Percentiles rank a stretch among this genome's conserved stretches.
Conservation (phyloP, 495 filamentous ascomycete species). For the Podospora pseudopauciseta region DNA sequence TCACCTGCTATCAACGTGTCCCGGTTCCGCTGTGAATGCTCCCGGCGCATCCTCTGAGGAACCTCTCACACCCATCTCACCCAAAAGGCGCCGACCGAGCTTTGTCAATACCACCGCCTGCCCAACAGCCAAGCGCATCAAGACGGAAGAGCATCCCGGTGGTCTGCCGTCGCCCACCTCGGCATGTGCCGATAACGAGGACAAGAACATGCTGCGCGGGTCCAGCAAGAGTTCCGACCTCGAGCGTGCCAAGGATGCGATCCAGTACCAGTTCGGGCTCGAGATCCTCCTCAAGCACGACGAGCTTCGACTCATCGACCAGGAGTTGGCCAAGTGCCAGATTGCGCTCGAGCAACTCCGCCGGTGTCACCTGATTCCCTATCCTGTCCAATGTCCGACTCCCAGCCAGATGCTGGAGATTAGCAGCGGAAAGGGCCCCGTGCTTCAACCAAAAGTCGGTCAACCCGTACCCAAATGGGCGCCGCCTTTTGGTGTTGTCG, state of each 20-base stretch:
- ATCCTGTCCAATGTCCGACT: constrained; percentile 61
- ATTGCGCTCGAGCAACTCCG: constrained; percentile 92
- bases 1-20: constrained; percentile 18
- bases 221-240: constrained; percentile 20
- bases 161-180: constrained; percentile 33
- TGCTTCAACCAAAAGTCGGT: constrained; percentile 54
- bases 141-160: constrained; percentile 35
- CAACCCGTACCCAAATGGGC: constrained; percentile 63
- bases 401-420: constrained; percentile 61
- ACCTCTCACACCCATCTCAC: constrained; percentile 19
- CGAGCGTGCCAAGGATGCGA: constrained; percentile 59
- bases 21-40: constrained; percentile 12
- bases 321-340: constrained; percentile 95
- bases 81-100: constrained; percentile 38
- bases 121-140: constrained; percentile 34
- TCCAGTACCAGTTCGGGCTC: constrained; percentile 81
- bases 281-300: constrained; percentile 93
- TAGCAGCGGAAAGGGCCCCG: constrained; percentile 65
- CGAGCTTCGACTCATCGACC: constrained; percentile 89
- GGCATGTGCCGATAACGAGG: constrained; percentile 24
- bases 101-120: constrained; percentile 25
- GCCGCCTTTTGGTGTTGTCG: constrained; percentile 79
- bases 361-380: constrained; percentile 86
- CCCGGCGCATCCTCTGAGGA: constrained; percentile 11
- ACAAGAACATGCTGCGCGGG: constrained; percentile 21